Evolutionary conservation across 495 filamentous ascomycete species (phyloP).

Genomic region (Daldinia loculata): DNA sequence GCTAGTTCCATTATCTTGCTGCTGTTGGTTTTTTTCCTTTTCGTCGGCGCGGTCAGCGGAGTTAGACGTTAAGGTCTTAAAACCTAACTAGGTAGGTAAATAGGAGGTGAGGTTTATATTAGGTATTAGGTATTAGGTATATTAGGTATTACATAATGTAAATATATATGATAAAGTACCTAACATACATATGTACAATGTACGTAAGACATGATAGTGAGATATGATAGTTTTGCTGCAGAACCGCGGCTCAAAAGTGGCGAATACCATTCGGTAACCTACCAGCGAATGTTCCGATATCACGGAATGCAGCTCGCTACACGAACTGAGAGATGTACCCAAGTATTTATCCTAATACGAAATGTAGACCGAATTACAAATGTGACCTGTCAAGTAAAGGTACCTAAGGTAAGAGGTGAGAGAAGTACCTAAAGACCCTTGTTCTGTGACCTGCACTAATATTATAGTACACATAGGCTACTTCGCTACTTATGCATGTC

Average conservation of each 20-base stretch:
- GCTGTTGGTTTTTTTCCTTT: background rate
- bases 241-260: background rate
- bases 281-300: background rate
- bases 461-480: background rate
- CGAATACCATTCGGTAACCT: background rate
- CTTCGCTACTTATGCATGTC: background rate
- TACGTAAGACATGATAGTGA: background rate
- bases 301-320: background rate
- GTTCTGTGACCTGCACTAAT: background rate
- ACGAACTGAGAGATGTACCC: background rate
- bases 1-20: background rate
- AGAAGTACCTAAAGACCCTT: background rate
- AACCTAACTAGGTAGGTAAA: background rate
- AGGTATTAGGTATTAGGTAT: too few species aligned
- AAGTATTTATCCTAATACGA: background rate
- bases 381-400: conserved; percentile 1
- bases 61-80: conserved; percentile 1
- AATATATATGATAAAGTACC: too few species aligned
- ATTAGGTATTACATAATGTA: too few species aligned
- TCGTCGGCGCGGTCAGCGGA: background rate
- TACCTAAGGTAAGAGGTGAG: background rate
- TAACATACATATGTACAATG: too few species aligned
- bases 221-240: background rate
- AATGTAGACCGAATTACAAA: background rate
- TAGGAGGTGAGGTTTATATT: background rate